A percentile compares a stretch with the other conserved stretches of the same genome.
These are phyloP conservation scores for Larix kaempferi DNA, from an alignment of 75 land plant species.

Conservation along the genomic window DNA sequence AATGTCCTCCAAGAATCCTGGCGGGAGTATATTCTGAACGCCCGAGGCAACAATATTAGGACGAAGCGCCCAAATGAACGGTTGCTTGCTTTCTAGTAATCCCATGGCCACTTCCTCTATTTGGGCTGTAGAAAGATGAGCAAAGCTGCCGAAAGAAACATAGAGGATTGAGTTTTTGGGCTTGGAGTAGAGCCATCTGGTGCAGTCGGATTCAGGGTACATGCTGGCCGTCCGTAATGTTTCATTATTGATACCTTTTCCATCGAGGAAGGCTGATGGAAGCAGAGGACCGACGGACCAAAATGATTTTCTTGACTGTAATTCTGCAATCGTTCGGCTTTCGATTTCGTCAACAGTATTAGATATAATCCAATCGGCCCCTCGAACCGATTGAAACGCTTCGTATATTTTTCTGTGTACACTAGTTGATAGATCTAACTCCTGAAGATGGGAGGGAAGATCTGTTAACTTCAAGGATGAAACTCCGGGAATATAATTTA, in stretches of 20 bases:
- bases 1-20: constrained; percentile 30
- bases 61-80: constrained; percentile 56
- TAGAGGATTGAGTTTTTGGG: constrained; percentile 43
- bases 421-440: constrained; percentile 8
- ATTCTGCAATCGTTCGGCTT: constrained; percentile 16
- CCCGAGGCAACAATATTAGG: constrained; percentile 34
- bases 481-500: constrained; percentile 45
- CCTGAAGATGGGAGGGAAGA: constrained; percentile 40
- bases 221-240: constrained; percentile 24
- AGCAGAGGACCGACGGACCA: constrained; percentile 46
- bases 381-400: constrained; percentile 33
- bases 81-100: constrained; percentile 23
- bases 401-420: constrained; percentile 25
- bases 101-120: constrained; percentile 46
- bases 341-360: constrained; percentile 47
- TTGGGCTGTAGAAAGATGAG: constrained; percentile 21
- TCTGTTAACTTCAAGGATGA: constrained; percentile 27
- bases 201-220: constrained; percentile 46
- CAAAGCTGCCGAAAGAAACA: constrained; percentile 54
- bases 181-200: constrained; percentile 36
- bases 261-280: constrained; percentile 23
- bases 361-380: constrained; percentile 29
- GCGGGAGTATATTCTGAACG: constrained; percentile 30
- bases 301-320: constrained; percentile 3
- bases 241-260: not conserved